Base-by-base conservation (phyloP, 495 filamentous ascomycete genomes). In the Penicillium parvum region DNA sequence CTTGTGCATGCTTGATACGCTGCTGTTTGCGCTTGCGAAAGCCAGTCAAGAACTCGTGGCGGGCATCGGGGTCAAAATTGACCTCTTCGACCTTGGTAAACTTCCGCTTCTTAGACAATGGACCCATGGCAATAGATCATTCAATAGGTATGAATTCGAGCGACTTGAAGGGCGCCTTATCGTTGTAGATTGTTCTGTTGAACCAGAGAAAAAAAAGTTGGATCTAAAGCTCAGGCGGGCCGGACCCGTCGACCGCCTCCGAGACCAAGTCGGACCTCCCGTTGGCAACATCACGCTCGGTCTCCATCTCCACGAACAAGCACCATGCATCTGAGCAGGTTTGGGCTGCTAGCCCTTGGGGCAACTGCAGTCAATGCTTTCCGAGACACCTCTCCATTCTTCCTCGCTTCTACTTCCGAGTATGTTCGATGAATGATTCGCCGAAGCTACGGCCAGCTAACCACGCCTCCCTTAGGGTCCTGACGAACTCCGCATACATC, bases 21-120 rank as follows among this genome's bases (percentile, higher is more conserved):
- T 84, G 81, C 38, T 84, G 66, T 62, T 98, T 98, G 60, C 92
- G 84, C 74, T 96, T 96, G 70, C 88, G 91, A 68, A 98, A 98
- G 4, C 92, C 92, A 5, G 88, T 95, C 26, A 98, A 76, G 53
- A 86, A 98, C 49, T 96, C 85, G 48, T 81, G 73, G 36, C 92
- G 81, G 29, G 83, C 83, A 32, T 72, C 69, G 34, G 71, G 56
- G 68, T 97, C 91, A 66, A 97, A 96, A 29, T 72, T 81, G 64
- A 98, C 83, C 57, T 90, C 86, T 50, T 85, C 85, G 40, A 85
- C 69, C 27, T 74, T 67, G 40, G 73, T 66, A n/a, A 57, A 34
- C 64, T 86, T 89, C 39, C 85, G 71, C 50, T 74, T 79, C 63
- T 86, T 90, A 9, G 30, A 23, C 22, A 38, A 69, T 7, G 78